Base-by-base conservation (phyloP, 352 stramenopile genomes). In the Globisporangium abappressorium region DNA sequence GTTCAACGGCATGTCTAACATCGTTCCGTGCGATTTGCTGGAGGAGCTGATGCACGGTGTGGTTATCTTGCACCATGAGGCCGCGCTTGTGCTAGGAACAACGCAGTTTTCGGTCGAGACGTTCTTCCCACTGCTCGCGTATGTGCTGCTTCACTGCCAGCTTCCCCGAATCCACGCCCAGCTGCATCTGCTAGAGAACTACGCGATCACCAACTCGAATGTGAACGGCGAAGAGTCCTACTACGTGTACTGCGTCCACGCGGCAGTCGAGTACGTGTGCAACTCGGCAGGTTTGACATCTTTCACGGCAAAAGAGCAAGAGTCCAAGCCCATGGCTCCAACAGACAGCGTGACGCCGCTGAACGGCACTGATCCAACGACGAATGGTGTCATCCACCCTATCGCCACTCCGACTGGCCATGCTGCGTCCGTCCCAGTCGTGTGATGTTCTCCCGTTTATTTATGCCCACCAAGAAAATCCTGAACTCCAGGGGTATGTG, bases 161-260 rank as follows among this genome's bases (percentile, higher is more conserved):
- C 63, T 94, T 15, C 84, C 85, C 15, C 84, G 75, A 20, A 82
- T 95, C 53, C 87, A 95, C 51, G 84, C 87, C 15, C 85, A 94
- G 46, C 73, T 95, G 55, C 84, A 95, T 76, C 62, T 94, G 65
- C 71, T 95, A 30, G 87, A 95, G 69, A 90, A 91, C 56, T 95
- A 81, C 22, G 87, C 87, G n/a, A 92, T 95, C 72, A 91, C 78
- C 33, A 78, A 73, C 41, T 74, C 83, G 20, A 95, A 93, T 55
- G 81, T 79, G 30, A 95, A 94, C 34, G 87, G 87, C 8, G 87
- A 95, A 68, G 87, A 94, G 62, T 92, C 87, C n/a, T 95, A 95
- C 67, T 95, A 95, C 66, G 87, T 95, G 18, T 95, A 95, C 59
- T 95, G 87, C 66, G 85, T 95, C 18, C 87, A 95, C 47, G 85